A percentile compares a stretch with the other conserved stretches of the same genome.
These are phyloP conservation scores for Rutstroemia sp. DNA, from an alignment of 2,329 filamentous ascomycete genomes.

Conservation along the genomic window DNA sequence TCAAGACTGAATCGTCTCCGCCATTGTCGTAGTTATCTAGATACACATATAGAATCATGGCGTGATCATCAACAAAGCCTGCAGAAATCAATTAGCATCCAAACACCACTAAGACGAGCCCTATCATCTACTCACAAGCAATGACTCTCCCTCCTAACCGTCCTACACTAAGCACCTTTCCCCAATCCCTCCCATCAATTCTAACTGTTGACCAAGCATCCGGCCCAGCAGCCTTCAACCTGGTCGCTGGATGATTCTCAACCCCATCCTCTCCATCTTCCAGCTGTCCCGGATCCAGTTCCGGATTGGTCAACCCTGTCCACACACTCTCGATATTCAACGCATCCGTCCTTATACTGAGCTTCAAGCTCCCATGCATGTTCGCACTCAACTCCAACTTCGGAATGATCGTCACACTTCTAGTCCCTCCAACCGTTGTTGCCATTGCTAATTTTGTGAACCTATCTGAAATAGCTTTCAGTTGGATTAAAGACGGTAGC, in stretches of 20 bases:
- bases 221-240: conserved; percentile 68
- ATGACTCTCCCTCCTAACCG: conserved; percentile 85
- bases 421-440: conserved; percentile 25
- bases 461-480: conserved; percentile 90
- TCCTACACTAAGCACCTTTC: conserved; percentile 85
- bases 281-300: conserved; percentile 72
- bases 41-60: conserved; percentile 77
- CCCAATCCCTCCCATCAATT: conserved; percentile 93
- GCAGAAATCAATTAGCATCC: conserved; percentile 15
- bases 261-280: conserved; percentile 56
- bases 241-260: conserved; percentile 73
- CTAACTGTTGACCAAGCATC: conserved; percentile 82
- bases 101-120: neutral
- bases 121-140: conserved; percentile 55
- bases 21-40: conserved; percentile 63
- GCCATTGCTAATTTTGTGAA: conserved; percentile 78
- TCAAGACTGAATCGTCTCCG: conserved; percentile 66
- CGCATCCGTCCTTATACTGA: conserved; percentile 76
- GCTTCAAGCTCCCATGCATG: conserved; percentile 80
- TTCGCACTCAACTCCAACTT: conserved; percentile 86
- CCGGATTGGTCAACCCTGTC: conserved; percentile 79
- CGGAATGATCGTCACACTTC: conserved; percentile 34
- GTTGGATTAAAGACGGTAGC: conserved; percentile 75
- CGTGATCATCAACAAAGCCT: conserved; percentile 71
- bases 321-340: conserved; percentile 81